Conservation (phyloP, 2,329 filamentous ascomycete species). For the Pseudogymnoascus sp. region DNA sequence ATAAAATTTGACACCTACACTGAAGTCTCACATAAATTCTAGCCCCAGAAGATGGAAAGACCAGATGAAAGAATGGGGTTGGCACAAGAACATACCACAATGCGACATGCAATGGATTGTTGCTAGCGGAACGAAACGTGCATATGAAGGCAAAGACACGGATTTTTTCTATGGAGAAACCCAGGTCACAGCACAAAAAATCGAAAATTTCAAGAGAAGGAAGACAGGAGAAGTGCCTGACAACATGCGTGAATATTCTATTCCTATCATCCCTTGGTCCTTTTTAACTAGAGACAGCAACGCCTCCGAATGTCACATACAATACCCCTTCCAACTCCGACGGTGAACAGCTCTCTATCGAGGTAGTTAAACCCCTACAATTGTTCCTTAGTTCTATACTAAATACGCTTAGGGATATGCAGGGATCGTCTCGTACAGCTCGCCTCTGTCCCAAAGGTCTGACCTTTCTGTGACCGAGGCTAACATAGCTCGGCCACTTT, state of each 20-base stretch:
- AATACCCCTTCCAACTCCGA: background rate
- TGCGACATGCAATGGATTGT: background rate
- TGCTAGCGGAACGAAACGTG: background rate
- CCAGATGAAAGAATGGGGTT: background rate
- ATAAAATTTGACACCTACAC: background rate
- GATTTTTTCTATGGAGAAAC: background rate
- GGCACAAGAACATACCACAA: background rate
- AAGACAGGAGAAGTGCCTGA: background rate
- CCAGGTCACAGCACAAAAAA: background rate
- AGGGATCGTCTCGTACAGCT: background rate
- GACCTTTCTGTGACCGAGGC: background rate
- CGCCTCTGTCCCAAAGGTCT: background rate
- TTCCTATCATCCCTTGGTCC: background rate
- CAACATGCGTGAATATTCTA: background rate
- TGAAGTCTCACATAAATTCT: background rate
- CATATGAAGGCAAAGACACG: background rate
- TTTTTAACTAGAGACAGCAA: background rate
- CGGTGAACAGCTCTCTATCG: background rate
- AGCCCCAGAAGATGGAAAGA: background rate
- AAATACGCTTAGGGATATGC: background rate
- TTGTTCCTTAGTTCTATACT: background rate
- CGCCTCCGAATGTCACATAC: background rate
- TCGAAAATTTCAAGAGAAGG: background rate
- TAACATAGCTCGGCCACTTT: background rate
- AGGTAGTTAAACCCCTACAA: background rate